Evolutionary conservation across 257 asterid genomes (phyloP), one percentile per base, ranked within the genome.

Genomic region (Nyctanthes arbortristis): DNA sequence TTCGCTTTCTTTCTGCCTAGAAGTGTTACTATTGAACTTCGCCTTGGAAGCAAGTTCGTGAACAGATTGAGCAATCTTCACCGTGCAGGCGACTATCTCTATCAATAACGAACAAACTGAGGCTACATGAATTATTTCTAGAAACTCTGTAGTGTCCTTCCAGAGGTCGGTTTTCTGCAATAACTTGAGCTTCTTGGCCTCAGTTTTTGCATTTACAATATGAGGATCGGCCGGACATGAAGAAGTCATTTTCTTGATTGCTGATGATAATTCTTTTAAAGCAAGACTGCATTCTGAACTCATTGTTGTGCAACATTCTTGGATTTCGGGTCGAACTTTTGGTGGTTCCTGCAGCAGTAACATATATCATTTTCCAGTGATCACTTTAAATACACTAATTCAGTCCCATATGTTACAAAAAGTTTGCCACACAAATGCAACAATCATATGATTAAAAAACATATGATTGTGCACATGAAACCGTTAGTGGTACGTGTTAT

Each of bases 261-360:
- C 71, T 3, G 24, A 32, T 25, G 86, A 70, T 25, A 82, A 8
- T 9, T 77, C 76, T 68, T 57, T 78, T 33, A 82, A 47, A 0
- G 76, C 81, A 5, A 52, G 33, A 47, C 83, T 59, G 2, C 80
- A 81, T 66, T 84, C 82, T 3, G 33, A 62, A 68, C 84, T 74
- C 75, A 87, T 76, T 13, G 54, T 62, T 16, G 27, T 67, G 81
- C 82, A 78, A 2, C 72, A 37, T 18, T 82, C 77, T 65, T 80
- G 68, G 27, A 63, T 72, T 75, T 62, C 77, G 55, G 25, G 57
- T 40, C 54, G 73, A 1, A 77, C 66, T 13, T 80, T 80, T 3
- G 8, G 16, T 31, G 75, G 59, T 16, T 59, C 66, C 81, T 80
- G 62, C 25, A 66, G n/a, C 22, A 22, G 4, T 14, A 35, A 1